Evolutionary conservation across 2,329 filamentous ascomycete genomes (phyloP), one percentile per base, ranked within the genome.

Genomic region (Talaromyces atroroseus): DNA sequence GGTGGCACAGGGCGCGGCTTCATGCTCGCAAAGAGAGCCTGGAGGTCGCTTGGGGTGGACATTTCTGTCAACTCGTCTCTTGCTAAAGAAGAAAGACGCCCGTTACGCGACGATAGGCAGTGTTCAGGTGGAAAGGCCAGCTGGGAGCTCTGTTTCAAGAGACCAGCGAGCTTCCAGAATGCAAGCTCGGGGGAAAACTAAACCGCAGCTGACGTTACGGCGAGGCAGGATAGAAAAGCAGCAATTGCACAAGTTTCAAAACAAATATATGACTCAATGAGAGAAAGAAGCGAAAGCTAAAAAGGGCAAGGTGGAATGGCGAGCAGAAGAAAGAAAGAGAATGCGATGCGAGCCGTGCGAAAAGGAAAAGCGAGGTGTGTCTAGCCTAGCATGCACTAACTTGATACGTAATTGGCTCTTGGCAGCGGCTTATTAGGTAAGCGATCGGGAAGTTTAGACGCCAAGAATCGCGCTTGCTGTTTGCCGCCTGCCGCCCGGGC

Each of bases 1-100:
- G 48, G 66, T 34, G 70, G 68, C 45, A 69, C 69, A 23, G 70
- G 71, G 47, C 75, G 73, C 16, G 73, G 70, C 60, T 71, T 70
- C 61, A 78, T 74, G 60, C 72, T 76, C 52, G 75, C 74, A 64
- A 78, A 68, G 36, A 78, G 71, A 65, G 75, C 72, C 66, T 76
- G 74, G 57, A 78, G 66, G 68, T 78, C 74, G 58, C 70, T 73
- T 58, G 72, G 71, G 65, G 71, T 73, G 60, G 75, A 76, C 75
- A 77, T 77, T 74, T 72, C 73, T 74, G 71, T 66, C 71, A 51
- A 47, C 51, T 54, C 56, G 56, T 61, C 66, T 61, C 67, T 66
- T 67, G 66, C 66, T 66, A 58, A 54, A 20, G 53, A 55, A 59
- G 50, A 56, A 56, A 63, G 64, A 62, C 65, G 65, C 68, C 66